phyloP scores from a whole-genome alignment of 2,329 filamentous ascomycete genomes.

The Colletotrichum brevisporum region DNA sequence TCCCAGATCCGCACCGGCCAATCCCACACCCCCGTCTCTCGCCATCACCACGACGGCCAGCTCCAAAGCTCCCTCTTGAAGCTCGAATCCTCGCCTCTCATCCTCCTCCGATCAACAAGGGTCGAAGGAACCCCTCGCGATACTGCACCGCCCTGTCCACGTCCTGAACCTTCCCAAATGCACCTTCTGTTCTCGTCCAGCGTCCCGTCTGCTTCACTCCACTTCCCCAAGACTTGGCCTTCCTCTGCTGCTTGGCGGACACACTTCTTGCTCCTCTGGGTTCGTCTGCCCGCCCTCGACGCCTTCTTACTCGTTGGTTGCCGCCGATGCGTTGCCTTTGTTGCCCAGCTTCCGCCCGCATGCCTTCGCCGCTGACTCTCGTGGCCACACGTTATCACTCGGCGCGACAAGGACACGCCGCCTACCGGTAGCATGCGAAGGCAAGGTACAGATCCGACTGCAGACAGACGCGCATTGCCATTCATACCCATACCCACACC shows the following conservation, averaged over 20 bases:
- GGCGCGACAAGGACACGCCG: conserved; percentile 15
- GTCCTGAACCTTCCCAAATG: conserved; percentile 13
- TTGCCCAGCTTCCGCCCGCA: conserved; percentile 9
- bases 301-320: conserved; percentile 22
- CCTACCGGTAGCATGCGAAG: background rate
- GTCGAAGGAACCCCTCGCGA: conserved; percentile 1
- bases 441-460: background rate
- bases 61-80: background rate
- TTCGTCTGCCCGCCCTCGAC: background rate
- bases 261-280: conserved; percentile 19
- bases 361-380: conserved; percentile 34
- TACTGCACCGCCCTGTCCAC: conserved; percentile 8
- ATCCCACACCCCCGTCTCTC: background rate
- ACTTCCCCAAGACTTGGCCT: conserved; percentile 38
- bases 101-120: conserved; percentile 23
- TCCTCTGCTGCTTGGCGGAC: conserved; percentile 35
- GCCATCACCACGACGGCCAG: background rate
- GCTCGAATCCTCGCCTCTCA: background rate
- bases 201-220: conserved; percentile 36
- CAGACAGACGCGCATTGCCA: too few relatives aligned
- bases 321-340: conserved; percentile 6
- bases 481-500: too few relatives aligned
- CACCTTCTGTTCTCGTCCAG: conserved; percentile 40
- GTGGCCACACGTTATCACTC: conserved; percentile 23
- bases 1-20: conserved; percentile 16